Conservation (phyloP, 1,284 basidiomycete genomes). For the Testicularia cyperi region DNA sequence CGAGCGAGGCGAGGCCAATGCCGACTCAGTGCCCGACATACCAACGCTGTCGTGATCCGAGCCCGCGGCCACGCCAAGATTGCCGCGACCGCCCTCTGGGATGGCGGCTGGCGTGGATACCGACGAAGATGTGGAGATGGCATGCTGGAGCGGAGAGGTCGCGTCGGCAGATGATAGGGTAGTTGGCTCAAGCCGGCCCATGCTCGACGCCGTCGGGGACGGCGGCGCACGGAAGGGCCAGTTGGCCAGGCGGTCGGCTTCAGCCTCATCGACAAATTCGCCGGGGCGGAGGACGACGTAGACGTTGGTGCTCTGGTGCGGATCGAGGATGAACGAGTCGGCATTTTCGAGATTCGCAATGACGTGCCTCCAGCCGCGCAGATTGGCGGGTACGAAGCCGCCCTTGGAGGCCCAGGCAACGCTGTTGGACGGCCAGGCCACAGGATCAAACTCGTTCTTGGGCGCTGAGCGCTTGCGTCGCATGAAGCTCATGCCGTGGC, state of each 20-base stretch:
- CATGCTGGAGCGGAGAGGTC: too few relatives aligned
- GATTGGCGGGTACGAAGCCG: constrained; percentile 47
- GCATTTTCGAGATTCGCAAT: constrained; percentile 50
- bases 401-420: constrained; percentile 46
- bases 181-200: constrained; percentile 1
- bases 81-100: constrained; percentile 22
- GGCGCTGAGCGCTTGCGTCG: constrained; percentile 37
- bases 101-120: constrained; percentile 29
- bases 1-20: constrained; percentile 30
- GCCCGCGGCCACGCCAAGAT: constrained; percentile 15
- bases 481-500: constrained; percentile 45
- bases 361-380: constrained; percentile 51
- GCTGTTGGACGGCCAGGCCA: constrained; percentile 49
- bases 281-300: constrained; percentile 45
- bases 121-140: too few relatives aligned
- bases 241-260: constrained; percentile 5
- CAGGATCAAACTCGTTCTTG: constrained; percentile 27
- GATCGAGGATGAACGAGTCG: constrained; percentile 44
- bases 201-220: constrained; percentile 6
- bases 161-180: too few relatives aligned
- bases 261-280: constrained; percentile 38
- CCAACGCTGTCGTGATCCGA: constrained; percentile 22
- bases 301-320: constrained; percentile 34
- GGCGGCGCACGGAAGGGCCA: constrained; percentile 14
- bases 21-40: constrained; percentile 12